phyloP scores from a whole-genome alignment of 495 filamentous ascomycete genomes.

The Aspergillus homomorphus region DNA sequence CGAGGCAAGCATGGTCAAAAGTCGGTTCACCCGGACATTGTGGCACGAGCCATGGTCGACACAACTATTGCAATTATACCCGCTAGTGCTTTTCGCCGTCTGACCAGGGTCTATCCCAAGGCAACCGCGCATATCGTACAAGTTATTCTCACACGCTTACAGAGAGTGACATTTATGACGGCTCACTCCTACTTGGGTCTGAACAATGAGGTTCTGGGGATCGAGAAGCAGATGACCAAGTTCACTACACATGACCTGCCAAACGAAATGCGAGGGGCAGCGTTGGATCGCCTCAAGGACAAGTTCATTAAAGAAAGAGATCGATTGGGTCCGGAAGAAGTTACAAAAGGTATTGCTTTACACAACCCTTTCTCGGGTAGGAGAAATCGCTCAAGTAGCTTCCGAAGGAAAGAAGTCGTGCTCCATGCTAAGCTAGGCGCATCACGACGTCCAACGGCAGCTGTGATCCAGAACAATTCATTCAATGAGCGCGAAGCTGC shows the following conservation, averaged over 20 bases:
- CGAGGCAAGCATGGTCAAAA: constrained; percentile 51
- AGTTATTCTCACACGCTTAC: constrained; percentile 89
- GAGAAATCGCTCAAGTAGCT: constrained; percentile 68
- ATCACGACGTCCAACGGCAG: constrained; percentile 21
- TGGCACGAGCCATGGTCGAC: constrained; percentile 92
- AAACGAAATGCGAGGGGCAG: constrained; percentile 81
- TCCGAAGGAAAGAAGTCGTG: constrained; percentile 77
- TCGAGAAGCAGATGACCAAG: constrained; percentile 86
- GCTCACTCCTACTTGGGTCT: constrained; percentile 91
- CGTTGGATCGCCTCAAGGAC: constrained; percentile 83
- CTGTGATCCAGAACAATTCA: constrained; percentile 18
- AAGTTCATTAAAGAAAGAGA: constrained; percentile 88
- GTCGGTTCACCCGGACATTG: constrained; percentile 94
- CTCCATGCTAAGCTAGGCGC: constrained; percentile 57
- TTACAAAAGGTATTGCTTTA: constrained; percentile 89
- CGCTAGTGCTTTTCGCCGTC: constrained; percentile 86
- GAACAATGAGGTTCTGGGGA: constrained; percentile 84
- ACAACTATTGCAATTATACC: constrained; percentile 98
- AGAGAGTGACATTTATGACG: constrained; percentile 90
- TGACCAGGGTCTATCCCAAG: constrained; percentile 94
- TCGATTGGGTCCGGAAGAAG: constrained; percentile 77
- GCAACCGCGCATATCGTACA: constrained; percentile 97
- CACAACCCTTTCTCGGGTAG: constrained; percentile 74
- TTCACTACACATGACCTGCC: constrained; percentile 90
- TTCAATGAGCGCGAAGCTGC: constrained; percentile 25